phyloP scores from a whole-genome alignment of 2,329 filamentous ascomycete species.

The Cercospora janseana region DNA sequence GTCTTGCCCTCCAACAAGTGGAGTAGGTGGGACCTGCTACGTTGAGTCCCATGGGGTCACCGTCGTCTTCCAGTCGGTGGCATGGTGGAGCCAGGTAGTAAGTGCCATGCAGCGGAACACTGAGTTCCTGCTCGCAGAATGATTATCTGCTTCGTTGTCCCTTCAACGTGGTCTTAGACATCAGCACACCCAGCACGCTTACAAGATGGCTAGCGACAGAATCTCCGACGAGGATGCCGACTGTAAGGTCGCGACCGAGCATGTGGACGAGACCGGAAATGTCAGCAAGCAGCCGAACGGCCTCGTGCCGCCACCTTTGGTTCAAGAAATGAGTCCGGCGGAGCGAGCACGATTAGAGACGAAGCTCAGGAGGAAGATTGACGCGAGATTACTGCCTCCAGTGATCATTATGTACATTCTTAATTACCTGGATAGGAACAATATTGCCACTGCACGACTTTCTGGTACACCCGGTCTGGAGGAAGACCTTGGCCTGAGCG shows the following conservation, averaged over 20 bases:
- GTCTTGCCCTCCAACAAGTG: too few relatives aligned
- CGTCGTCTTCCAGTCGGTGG: conserved; percentile 21
- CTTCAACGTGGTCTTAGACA: neutral
- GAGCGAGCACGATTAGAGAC: conserved; percentile 44
- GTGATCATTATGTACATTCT: conserved; percentile 74
- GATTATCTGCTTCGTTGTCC: neutral
- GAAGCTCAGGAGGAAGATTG: conserved; percentile 67
- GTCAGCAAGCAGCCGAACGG: conserved; percentile 15
- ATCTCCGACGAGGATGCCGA: conserved; percentile 21
- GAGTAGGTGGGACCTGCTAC: too few relatives aligned
- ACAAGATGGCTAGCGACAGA: conserved; percentile 21
- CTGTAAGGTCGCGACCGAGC: conserved; percentile 21
- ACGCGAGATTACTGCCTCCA: conserved; percentile 64
- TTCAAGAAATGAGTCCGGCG: conserved; percentile 21
- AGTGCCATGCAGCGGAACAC: conserved; percentile 12
- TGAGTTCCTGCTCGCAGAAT: neutral
- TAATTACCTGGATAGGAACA: conserved; percentile 61
- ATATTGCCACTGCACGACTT: conserved; percentile 34
- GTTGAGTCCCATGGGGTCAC: conserved; percentile 17
- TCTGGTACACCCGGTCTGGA: conserved; percentile 43
- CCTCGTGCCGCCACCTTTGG: conserved; percentile 21
- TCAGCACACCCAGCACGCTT: conserved; percentile 22
- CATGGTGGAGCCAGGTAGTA: conserved; percentile 22
- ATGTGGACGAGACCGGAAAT: conserved; percentile 25
- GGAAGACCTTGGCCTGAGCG: conserved; percentile 45